A percentile compares a stretch with the other conserved stretches of the same genome.
These are phyloP conservation scores for Rubia balearica DNA, from an alignment of 305 asterid species.

Conservation along the genomic window DNA sequence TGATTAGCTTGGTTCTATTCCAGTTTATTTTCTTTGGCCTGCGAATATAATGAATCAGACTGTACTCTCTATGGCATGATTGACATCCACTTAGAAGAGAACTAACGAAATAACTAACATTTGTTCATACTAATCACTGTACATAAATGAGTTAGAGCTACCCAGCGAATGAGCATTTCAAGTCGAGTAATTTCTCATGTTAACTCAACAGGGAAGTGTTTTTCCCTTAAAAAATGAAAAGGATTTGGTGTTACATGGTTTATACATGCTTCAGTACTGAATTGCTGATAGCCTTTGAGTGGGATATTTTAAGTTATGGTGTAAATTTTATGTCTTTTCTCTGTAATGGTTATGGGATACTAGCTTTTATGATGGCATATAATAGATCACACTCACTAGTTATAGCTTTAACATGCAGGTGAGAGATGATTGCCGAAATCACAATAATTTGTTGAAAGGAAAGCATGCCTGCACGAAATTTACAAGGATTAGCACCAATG, in stretches of 20 bases:
- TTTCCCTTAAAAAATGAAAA: background rate
- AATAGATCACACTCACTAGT: constrained; percentile 19
- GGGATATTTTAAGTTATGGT: background rate
- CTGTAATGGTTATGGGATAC: constrained; percentile 5
- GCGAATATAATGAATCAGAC: background rate
- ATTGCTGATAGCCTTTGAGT: constrained; percentile 1
- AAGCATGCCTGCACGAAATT: constrained; percentile 86
- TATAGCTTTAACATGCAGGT: constrained; percentile 35
- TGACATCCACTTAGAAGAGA: background rate
- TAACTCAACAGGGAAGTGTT: background rate
- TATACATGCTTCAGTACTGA: background rate
- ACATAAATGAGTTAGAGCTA: background rate
- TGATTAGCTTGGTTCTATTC: background rate
- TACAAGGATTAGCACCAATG: constrained; percentile 77
- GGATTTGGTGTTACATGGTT: background rate
- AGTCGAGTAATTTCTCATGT: background rate
- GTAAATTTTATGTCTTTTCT: constrained; percentile 1
- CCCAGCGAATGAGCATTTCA: background rate
- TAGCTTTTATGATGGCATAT: constrained; percentile 7
- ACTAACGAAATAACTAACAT: background rate
- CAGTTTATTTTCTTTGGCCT: background rate
- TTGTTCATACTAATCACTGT: background rate
- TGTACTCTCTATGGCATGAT: background rate
- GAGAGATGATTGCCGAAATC: constrained; percentile 27
- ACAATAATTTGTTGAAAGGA: constrained; percentile 43